Evolutionary conservation across 2,329 filamentous ascomycete species (phyloP).

Genomic region (Diaporthe ampelina): DNA sequence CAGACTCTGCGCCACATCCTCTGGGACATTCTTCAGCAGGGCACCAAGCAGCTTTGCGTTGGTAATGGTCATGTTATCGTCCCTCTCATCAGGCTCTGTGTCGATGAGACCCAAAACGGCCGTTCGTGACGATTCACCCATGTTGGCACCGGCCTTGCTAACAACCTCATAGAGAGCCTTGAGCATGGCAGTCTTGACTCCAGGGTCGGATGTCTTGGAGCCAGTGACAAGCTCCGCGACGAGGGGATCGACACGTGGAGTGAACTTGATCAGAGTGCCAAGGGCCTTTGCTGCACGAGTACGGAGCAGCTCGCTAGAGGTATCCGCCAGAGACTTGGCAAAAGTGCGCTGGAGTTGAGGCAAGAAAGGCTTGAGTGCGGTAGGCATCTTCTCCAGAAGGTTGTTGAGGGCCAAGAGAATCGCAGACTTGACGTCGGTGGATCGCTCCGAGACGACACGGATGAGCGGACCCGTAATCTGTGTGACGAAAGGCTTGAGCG

Average conservation of each 20-base stretch:
- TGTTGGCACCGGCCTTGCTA: conserved; percentile 92
- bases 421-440: conserved; percentile 94
- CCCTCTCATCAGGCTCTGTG: conserved; percentile 81
- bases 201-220: conserved; percentile 88
- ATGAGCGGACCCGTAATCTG: conserved; percentile 98
- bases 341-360: conserved; percentile 97
- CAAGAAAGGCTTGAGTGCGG: conserved; percentile 95
- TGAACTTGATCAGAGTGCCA: conserved; percentile 95
- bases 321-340: conserved; percentile 93
- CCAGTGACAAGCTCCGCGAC: conserved; percentile 95
- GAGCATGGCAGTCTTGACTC: conserved; percentile 95
- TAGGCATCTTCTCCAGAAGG: conserved; percentile 94
- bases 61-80: conserved; percentile 86
- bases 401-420: conserved; percentile 96
- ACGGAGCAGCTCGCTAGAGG: conserved; percentile 89
- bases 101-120: conserved; percentile 93
- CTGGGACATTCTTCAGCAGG: conserved; percentile 86
- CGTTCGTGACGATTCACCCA: conserved; percentile 90
- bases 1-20: conserved; percentile 73
- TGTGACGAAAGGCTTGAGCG: conserved; percentile 94
- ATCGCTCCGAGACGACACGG: conserved; percentile 95
- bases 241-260: conserved; percentile 93
- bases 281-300: conserved; percentile 92
- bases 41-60: conserved; percentile 92
- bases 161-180: conserved; percentile 97